Evolutionary conservation across 2,329 filamentous ascomycete genomes (phyloP), one percentile per base, ranked within the genome.

Genomic region (Zymoseptoria tritici): DNA sequence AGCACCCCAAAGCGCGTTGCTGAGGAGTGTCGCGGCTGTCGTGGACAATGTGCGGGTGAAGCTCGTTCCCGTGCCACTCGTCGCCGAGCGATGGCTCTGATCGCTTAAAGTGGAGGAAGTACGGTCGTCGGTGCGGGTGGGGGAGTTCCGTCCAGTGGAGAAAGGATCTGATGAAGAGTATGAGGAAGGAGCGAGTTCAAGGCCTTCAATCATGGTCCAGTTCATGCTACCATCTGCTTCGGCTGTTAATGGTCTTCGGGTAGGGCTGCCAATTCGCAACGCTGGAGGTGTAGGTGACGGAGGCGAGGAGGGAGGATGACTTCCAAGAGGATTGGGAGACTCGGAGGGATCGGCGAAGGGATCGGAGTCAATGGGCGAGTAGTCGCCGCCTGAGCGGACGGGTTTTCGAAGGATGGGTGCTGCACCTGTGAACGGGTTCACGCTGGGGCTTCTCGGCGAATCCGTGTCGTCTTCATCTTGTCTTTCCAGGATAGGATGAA

Each of bases 51-150:
- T 80, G 5, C 79, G 74, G 3, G 72, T 74, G 13, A 80, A 67
- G 42, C 36, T 46, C 13, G 36, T 16, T 16, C 36, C 36, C 13
- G 36, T 46, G 3, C 36, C 36, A 46, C 36, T 46, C 16, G 77
- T 61, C 49, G 71, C 71, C 4, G 79, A 80, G 5, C 70, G 71
- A 4, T 72, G 71, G 21, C 81, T 83, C 8, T 73, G 73, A 11
- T 84, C 82, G 57, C 81, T 84, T 3, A 85, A 72, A 29, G 79
- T 81, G 0, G 82, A 85, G 2, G 76, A 76, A 2, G 82, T 85
- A 20, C 82, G 78, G 42, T 84, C 81, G 49, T 84, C 81, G 31
- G 75, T 79, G 62, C 80, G 81, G 2, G 79, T 76, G 0, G 80
- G 78, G 1, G 81, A 82, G 1, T 72, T 58, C 11, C 75, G 73